These are phyloP conservation scores for Clonostachys byssicola DNA, from an alignment of 2,329 filamentous ascomycete genomes.

Conservation along the genomic window DNA sequence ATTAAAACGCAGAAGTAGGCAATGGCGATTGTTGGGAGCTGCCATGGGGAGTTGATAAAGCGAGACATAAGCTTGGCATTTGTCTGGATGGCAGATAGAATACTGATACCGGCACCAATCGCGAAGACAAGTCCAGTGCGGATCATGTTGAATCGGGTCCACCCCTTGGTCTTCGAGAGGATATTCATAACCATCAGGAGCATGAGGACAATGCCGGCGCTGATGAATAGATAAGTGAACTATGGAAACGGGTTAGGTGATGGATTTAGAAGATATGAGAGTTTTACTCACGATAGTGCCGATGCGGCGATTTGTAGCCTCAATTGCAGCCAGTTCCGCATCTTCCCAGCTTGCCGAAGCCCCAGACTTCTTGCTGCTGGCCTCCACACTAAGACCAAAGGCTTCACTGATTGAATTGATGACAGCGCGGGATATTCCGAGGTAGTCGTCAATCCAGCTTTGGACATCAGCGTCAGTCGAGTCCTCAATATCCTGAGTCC, in stretches of 20 bases:
- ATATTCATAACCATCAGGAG: slow-evolving; percentile 23
- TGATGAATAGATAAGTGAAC: slow-evolving; percentile 25
- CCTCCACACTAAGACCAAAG: slow-evolving; percentile 2
- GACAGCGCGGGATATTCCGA: slow-evolving; percentile 11
- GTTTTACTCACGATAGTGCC: slow-evolving; percentile 9
- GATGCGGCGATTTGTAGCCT: background rate
- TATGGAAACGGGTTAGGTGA: slow-evolving; percentile 1
- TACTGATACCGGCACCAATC: slow-evolving; percentile 19
- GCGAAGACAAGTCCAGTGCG: slow-evolving; percentile 19
- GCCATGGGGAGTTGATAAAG: slow-evolving; percentile 20
- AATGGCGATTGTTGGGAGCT: slow-evolving; percentile 23
- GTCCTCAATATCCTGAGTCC: background rate
- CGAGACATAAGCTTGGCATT: slow-evolving; percentile 3
- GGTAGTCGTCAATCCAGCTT: slow-evolving; percentile 34
- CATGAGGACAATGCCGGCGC: slow-evolving; percentile 19
- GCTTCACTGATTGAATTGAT: slow-evolving; percentile 6
- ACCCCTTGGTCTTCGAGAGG: slow-evolving; percentile 19
- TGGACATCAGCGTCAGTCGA: slow-evolving; percentile 22
- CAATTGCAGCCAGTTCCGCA: slow-evolving; percentile 8
- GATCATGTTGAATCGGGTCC: slow-evolving; percentile 22
- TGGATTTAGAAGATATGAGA: slow-evolving; percentile 7
- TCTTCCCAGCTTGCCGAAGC: slow-evolving; percentile 9
- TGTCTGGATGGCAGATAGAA: slow-evolving; percentile 17
- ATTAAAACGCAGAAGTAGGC: slow-evolving; percentile 24
- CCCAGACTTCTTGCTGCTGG: background rate